These are phyloP conservation scores for Murraya koenigii DNA, from an alignment of 345 rosid species.

Conservation along the genomic window DNA sequence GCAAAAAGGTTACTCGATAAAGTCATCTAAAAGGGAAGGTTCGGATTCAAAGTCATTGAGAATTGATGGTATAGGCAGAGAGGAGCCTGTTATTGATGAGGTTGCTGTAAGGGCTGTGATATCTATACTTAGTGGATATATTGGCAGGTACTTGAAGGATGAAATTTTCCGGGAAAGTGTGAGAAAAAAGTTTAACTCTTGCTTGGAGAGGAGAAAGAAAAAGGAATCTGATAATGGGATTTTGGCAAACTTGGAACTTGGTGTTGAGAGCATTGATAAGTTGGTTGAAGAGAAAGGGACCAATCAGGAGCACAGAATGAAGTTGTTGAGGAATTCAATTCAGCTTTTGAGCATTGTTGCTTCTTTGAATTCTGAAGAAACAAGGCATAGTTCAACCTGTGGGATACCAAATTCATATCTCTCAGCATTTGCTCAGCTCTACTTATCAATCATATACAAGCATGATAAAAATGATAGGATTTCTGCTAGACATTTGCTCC, in stretches of 20 bases:
- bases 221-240: conserved; percentile 25
- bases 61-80: conserved; percentile 5
- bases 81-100: conserved; percentile 48
- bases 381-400: conserved; percentile 33
- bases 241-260: conserved; percentile 36
- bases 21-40: conserved; percentile 26
- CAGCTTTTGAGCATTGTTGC: conserved; percentile 41
- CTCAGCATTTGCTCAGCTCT: conserved; percentile 58
- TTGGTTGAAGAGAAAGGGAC: conserved; percentile 26
- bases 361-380: conserved; percentile 38
- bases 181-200: conserved; percentile 38
- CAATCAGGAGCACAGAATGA: conserved; percentile 24
- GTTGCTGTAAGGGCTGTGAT: conserved; percentile 45
- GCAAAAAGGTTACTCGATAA: conserved; percentile 27
- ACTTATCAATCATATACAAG: conserved; percentile 55
- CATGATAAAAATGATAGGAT: conserved; percentile 48
- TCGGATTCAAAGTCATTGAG: conserved; percentile 13
- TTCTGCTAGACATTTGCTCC: conserved; percentile 53
- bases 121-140: conserved; percentile 53
- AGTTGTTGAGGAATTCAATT: conserved; percentile 34
- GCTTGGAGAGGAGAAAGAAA: conserved; percentile 24
- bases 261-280: conserved; percentile 39
- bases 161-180: conserved; percentile 35
- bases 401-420: conserved; percentile 54
- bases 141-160: conserved; percentile 46